Base-by-base conservation (phyloP, 768 basidiomycete genomes). In the Podaxis sp. region DNA sequence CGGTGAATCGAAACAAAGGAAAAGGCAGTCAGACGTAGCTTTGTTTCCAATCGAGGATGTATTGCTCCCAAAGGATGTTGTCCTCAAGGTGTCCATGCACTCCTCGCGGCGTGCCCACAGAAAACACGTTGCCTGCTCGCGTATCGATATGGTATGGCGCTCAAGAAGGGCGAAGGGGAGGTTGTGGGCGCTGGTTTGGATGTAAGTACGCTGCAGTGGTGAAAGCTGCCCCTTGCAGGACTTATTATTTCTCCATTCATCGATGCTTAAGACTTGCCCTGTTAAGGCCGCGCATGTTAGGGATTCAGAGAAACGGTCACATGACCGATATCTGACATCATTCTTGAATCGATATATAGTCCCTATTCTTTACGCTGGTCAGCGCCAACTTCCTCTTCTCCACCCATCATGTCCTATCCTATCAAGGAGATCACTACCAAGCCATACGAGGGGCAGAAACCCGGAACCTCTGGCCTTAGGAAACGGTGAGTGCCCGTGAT, bases 391-490 rank as follows among this genome's bases (percentile, higher is more conserved):
- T 60, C 49, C 63, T 58, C 54, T 62, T 36, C 54, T 33, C 56
- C 50, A 41, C 33, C 64, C 36, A 58, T 28, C 56, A 85, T 84
- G 82, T 73, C 81, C 52, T 79, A 76, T 70, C 63, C 70, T 67
- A 75, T 89, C 72, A 83, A 90, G 76, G 87, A 89, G 67, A 82
- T 97, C 56, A 59, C 79, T 30, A 97, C 95, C 2, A 95, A 89
- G 73, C 90, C 94, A 22, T 96, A 86, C 73, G 91, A 95, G 3
- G 95, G 93, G 68, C 94, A 96, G 79, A 98, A 96, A 76, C 97
- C 97, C 24, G 97, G 97, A 64, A 99, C 97, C 11, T 99, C 97
- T 66, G 97, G 97, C 67, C 87, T 99, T 52, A 85, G 97, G 71
- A 99, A 99, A 83, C 87, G 95, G 94, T 93, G 66, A 72, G 80